Percentiles rank a stretch among this genome's conserved stretches.
Evolutionary conservation across 192 early-diverging fungal species (phyloP).

Genomic region (Coemansia sp.): DNA sequence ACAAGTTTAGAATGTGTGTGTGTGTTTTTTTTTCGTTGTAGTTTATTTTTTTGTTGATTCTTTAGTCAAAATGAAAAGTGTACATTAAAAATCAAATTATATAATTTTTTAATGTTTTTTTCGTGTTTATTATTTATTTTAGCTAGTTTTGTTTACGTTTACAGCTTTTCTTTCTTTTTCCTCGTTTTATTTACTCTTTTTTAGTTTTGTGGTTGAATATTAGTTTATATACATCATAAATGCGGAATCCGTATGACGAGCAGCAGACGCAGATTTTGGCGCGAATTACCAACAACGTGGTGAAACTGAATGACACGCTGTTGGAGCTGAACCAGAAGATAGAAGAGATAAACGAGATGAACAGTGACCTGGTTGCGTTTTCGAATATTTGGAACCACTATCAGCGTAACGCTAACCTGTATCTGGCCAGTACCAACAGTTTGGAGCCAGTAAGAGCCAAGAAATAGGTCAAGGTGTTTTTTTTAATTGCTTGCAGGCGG

Average conservation of each 20-base stretch:
- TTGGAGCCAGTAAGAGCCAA: constrained; percentile 22
- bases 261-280: constrained; percentile 56
- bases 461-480: background rate
- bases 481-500: background rate
- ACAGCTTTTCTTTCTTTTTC: background rate
- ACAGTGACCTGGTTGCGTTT: constrained; percentile 54
- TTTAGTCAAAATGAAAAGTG: no score
- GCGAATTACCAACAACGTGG: constrained; percentile 55
- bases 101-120: no score
- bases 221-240: no score
- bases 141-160: background rate
- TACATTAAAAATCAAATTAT: no score
- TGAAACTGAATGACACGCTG: constrained; percentile 54
- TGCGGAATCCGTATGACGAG: constrained; percentile 56
- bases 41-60: background rate
- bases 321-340: constrained; percentile 54
- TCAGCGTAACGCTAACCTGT: constrained; percentile 53
- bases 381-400: constrained; percentile 57
- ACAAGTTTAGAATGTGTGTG: background rate
- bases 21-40: background rate
- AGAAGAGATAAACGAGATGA: constrained; percentile 56
- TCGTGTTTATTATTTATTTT: no score
- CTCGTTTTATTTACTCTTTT: no score
- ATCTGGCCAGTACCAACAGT: constrained; percentile 49
- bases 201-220: no score